These are phyloP conservation scores for Candida ponderosae DNA, from an alignment of 805 yeast species.

Conservation along the genomic window DNA sequence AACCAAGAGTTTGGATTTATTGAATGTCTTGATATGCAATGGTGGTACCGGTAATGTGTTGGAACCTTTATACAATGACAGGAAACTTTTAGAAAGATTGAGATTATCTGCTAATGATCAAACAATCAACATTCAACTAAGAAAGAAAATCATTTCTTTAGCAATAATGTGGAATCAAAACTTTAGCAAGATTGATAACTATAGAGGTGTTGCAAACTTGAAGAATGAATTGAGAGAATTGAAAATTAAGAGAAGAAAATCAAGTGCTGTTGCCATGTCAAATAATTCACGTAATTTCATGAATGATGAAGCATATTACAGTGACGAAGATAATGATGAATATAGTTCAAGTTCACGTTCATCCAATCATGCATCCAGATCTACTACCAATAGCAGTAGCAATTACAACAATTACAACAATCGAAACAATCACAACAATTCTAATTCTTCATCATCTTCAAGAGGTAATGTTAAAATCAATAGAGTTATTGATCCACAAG, in stretches of 20 bases:
- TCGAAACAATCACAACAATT: neutral
- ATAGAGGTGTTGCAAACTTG: slow-evolving; percentile 39
- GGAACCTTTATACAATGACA: slow-evolving; percentile 52
- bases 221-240: slow-evolving; percentile 26
- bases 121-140: slow-evolving; percentile 39
- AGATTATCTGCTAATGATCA: slow-evolving; percentile 36
- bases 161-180: slow-evolving; percentile 64
- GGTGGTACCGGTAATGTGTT: slow-evolving; percentile 26
- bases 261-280: slow-evolving; percentile 1
- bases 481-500: slow-evolving; percentile 27
- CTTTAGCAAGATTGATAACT: slow-evolving; percentile 39
- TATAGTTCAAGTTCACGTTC: neutral
- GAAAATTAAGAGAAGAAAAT: slow-evolving; percentile 10
- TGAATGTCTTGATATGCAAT: slow-evolving; percentile 55
- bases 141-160: slow-evolving; percentile 38
- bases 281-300: slow-evolving; percentile 27
- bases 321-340: slow-evolving; percentile 25
- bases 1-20: slow-evolving; percentile 52
- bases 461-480: slow-evolving; percentile 1
- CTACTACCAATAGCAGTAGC: neutral
- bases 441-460: neutral
- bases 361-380: neutral
- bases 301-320: slow-evolving; percentile 43
- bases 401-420: neutral
- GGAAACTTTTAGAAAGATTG: slow-evolving; percentile 57